Base-by-base conservation (phyloP, 148 eudicot species). In the Spergularia marina region DNA sequence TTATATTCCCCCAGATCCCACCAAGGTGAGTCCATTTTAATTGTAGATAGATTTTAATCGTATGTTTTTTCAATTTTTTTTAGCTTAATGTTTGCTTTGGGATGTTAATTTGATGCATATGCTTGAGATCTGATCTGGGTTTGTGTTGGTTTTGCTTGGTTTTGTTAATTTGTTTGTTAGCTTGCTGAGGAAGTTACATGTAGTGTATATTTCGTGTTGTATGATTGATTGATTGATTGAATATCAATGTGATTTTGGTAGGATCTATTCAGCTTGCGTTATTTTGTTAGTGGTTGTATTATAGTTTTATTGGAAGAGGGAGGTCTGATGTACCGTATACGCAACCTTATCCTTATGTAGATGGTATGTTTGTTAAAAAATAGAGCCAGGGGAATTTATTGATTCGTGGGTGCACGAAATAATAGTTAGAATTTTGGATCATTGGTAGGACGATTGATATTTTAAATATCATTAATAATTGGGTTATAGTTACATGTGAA, bases 161-260 rank as follows among this genome's bases (percentile, higher is more conserved):
- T 40, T 60, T 58, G 20, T 65, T 65, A 12, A 30, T 63, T 63
- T 13, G 7, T 30, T 63, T 3, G 12, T 13, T 66, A n/a, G 25
- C 15, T 66, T 66, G 53, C 10, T 41, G 11, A 17, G 53, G 53
- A 66, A 66, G 47, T 63, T 63, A 44, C 34, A 25, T 62, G 0
- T 63, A 30, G 44, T 63, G 5, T 34, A 16, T 0, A 30, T 62
- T 62, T 12, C 1, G 3, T 63, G 67, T 36, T 63, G 44, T 30
- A 63, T 63, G 47, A 63, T 63, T 39, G 68, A 34, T n/a, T 30
- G 34, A n/a, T n/a, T 63, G 47, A 63, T 63, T 39, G 68, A 47
- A 18, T 10, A 49, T 47, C 10, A 18, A n/a, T 34, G 30, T 13
- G 18, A 36, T 67, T 67, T 18, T 62, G 17, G 6, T 67, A 4